These are phyloP conservation scores for Carex cristatella DNA, from an alignment of 176 grass and related monocot species.

Conservation along the genomic window DNA sequence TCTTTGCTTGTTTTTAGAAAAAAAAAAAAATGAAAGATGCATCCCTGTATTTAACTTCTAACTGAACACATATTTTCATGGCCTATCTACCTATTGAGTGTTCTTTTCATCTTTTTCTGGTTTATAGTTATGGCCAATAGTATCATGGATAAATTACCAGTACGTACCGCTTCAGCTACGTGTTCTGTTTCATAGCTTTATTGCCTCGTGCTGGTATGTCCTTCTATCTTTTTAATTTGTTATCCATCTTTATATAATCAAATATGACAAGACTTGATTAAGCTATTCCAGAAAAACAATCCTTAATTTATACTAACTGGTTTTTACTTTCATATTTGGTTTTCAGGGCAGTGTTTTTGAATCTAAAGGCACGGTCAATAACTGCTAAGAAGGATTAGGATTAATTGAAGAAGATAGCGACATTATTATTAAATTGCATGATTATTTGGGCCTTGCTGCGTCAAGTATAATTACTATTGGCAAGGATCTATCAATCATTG, in stretches of 20 bases:
- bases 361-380: constrained; percentile 75
- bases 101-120: not conserved
- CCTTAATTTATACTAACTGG: not conserved
- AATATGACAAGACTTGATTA: not conserved
- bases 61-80: not conserved
- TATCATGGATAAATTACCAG: constrained; percentile 80
- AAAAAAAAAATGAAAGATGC: not conserved
- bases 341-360: constrained; percentile 71
- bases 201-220: constrained; percentile 67
- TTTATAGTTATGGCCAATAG: constrained; percentile 84
- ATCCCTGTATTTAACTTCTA: not conserved
- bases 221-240: not conserved
- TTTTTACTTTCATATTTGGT: constrained; percentile 24
- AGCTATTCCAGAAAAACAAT: not conserved
- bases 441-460: constrained; percentile 3
- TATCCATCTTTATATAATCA: constrained; percentile 5
- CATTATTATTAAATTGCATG: not conserved
- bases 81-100: not conserved
- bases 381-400: constrained; percentile 47
- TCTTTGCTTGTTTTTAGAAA: not conserved
- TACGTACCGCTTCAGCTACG: constrained; percentile 89
- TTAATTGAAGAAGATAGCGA: not conserved
- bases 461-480: not conserved
- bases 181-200: constrained; percentile 69
- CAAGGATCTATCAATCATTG: not conserved